phyloP scores from a whole-genome alignment of 305 asterid species.

The Solanum hybrid region DNA sequence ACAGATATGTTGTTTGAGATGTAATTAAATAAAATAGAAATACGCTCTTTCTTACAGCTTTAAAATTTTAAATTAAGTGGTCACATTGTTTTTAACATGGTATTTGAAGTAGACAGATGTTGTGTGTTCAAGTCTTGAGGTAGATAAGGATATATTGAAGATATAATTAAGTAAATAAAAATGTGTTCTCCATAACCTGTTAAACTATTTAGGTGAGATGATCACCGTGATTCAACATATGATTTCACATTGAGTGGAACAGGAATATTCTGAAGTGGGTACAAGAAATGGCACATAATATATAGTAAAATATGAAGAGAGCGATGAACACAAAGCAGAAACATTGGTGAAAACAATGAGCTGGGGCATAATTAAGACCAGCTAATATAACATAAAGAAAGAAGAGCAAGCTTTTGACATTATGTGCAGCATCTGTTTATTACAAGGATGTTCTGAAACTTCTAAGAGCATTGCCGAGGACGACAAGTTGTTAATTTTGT shows the following conservation, averaged over 20 bases:
- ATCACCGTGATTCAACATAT: neutral
- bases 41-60: neutral
- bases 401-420: neutral
- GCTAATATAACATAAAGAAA: neutral
- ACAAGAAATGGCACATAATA: neutral
- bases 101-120: neutral
- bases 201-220: neutral
- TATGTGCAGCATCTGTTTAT: neutral
- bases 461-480: neutral
- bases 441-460: neutral
- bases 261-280: neutral
- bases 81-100: neutral
- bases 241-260: neutral
- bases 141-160: neutral
- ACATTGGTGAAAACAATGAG: conserved; percentile 26
- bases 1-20: neutral
- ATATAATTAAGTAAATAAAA: neutral
- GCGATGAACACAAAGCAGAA: conserved; percentile 11
- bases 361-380: neutral
- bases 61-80: neutral
- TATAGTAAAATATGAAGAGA: neutral
- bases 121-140: neutral
- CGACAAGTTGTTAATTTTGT: neutral
- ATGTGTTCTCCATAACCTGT: neutral
- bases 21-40: neutral